These are phyloP conservation scores for Coprinopsis strossmayeri DNA, from an alignment of 768 basidiomycete species.

Conservation along the genomic window DNA sequence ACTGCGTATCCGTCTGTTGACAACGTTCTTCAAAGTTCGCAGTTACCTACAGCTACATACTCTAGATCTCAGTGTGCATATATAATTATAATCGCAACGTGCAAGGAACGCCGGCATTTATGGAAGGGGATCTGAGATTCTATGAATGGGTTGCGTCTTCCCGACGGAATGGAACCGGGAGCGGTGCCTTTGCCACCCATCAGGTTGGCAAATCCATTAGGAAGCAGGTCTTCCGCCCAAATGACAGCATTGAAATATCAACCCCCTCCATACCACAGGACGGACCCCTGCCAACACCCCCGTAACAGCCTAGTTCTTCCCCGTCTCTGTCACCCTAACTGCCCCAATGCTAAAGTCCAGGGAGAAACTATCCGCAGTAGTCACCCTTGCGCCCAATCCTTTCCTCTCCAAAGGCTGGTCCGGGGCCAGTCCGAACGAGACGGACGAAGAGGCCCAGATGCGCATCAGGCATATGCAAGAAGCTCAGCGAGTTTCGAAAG, in stretches of 20 bases:
- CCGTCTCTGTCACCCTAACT: slow-evolving; percentile 2
- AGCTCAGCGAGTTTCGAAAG: slow-evolving; percentile 35
- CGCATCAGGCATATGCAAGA: slow-evolving; percentile 32
- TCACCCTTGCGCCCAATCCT: slow-evolving; percentile 19
- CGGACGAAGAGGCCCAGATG: slow-evolving; percentile 25
- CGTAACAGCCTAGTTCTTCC: neutral
- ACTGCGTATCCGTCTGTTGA: no score
- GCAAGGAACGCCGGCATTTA: neutral
- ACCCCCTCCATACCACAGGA: neutral
- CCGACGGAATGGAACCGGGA: slow-evolving; percentile 1
- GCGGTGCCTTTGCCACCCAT: slow-evolving; percentile 4
- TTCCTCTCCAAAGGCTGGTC: slow-evolving; percentile 20
- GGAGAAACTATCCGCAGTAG: slow-evolving; percentile 8
- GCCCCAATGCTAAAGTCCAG: slow-evolving; percentile 16
- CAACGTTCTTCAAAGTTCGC: no score
- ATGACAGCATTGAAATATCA: slow-evolving; percentile 11
- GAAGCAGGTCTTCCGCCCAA: slow-evolving; percentile 2
- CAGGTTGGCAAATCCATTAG: slow-evolving; percentile 10
- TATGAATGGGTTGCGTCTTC: slow-evolving; percentile 5
- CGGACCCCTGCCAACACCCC: neutral
- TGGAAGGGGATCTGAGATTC: neutral
- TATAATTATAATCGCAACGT: no score
- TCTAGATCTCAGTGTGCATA: no score
- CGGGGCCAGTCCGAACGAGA: slow-evolving; percentile 23
- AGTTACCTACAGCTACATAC: no score